Evolutionary conservation across 495 filamentous ascomycete species (phyloP), one percentile per base, ranked within the genome.

Genomic region (Bathelium albidoporum): DNA sequence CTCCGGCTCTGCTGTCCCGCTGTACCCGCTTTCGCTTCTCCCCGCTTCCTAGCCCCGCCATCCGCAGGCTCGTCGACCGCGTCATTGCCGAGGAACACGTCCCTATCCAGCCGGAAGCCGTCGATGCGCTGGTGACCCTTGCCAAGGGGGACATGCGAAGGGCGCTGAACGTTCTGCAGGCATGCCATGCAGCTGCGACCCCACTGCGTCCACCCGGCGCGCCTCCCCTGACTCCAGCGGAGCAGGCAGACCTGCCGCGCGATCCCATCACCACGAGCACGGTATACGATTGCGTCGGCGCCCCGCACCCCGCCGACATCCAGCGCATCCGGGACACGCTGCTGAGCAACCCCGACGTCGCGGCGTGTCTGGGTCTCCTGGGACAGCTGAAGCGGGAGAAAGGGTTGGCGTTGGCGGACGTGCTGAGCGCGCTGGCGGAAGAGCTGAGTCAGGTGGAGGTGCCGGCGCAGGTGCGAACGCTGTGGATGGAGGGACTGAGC

Each of bases 281-380:
- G 5, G 96, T 99, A 71, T 97, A 95, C 79, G 89, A 95, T 75
- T 99, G 94, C 74, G 94, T 99, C 72, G 95, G 95, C 32, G 91
- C 94, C 0, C 94, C 94, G 10, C 93, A 94, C 70, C 95, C 94
- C 0, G 81, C 83, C 1, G 94, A 96, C 70, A 96, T 97, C 68
- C 79, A 83, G 68, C 81, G 87, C 66, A 98, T 98, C 65, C 79
- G 89, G 60, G 79, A 84, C 64, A 96, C 91, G 2, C 82, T 98
- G 31, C 82, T 97, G 4, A 84, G 79, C 20, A 95, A 86, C 2
- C 83, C 85, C 55, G 91, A 97, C 69, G 87, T 97, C 20, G 95
- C 87, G 0, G 87, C 87, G 1, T 95, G 91, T 68, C 79, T 98
- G 44, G 83, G 84, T 26, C 93, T 90, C 0, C 83, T 98, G 69